Evolutionary conservation across 345 rosid genomes (phyloP).

Genomic region (Populus nigra): DNA sequence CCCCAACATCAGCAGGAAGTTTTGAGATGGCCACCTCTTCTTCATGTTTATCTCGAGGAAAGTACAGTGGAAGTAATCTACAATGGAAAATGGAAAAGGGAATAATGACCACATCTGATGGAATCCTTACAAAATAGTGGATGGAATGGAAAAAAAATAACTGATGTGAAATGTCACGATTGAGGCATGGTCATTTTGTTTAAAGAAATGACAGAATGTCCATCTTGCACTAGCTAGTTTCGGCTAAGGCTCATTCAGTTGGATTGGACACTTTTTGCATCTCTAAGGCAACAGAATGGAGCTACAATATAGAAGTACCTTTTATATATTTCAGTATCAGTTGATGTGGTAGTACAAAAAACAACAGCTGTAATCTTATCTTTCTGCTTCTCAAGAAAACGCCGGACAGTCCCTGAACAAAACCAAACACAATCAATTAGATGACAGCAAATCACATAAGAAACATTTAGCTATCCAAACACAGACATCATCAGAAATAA

Average conservation of each 20-base stretch:
- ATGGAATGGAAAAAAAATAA: not conserved
- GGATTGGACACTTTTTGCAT: not conserved
- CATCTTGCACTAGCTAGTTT: not conserved
- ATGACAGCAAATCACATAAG: not conserved
- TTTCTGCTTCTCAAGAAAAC: conserved; percentile 89
- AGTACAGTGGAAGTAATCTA: conserved; percentile 94
- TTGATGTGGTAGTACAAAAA: conserved; percentile 73
- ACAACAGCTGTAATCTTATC: conserved; percentile 84
- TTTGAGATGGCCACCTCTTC: conserved; percentile 82
- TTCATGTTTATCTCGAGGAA: conserved; percentile 93
- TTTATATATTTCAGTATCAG: conserved; percentile 93
- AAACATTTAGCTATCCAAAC: conserved; percentile 2
- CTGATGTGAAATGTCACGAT: not conserved
- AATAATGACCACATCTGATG: conserved; percentile 4
- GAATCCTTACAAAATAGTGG: not conserved
- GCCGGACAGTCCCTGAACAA: conserved; percentile 81
- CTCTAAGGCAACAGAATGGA: conserved; percentile 4
- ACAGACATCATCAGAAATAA: conserved; percentile 5
- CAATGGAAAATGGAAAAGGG: conserved; percentile 21
- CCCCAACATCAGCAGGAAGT: conserved; percentile 97
- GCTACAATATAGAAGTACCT: conserved; percentile 42
- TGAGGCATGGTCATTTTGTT: conserved; percentile 2
- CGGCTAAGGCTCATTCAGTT: not conserved
- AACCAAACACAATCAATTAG: conserved; percentile 14
- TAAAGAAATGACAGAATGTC: conserved; percentile 9